A percentile compares a stretch with the other conserved stretches of the same genome.
These are phyloP conservation scores for Phytophthora quininea DNA, from an alignment of 352 stramenopile genomes.

Conservation along the genomic window DNA sequence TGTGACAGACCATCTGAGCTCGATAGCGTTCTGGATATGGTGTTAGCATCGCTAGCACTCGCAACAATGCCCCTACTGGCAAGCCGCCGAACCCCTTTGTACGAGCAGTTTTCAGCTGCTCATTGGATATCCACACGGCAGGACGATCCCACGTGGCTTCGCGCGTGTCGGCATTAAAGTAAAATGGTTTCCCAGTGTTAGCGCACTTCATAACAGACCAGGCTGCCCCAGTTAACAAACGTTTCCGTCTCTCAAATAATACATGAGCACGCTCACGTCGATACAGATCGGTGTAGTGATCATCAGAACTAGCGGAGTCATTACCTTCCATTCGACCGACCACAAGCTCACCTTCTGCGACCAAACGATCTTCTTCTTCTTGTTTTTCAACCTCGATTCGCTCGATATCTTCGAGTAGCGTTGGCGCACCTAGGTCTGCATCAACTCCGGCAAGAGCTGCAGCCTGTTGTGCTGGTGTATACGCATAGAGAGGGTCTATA, in stretches of 20 bases:
- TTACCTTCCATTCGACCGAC: slow-evolving; percentile 46
- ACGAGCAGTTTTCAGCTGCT: slow-evolving; percentile 77
- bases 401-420: slow-evolving; percentile 59
- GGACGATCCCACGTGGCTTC: slow-evolving; percentile 95
- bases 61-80: slow-evolving; percentile 70
- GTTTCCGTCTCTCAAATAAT: slow-evolving; percentile 56
- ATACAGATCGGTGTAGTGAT: slow-evolving; percentile 56
- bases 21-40: slow-evolving; percentile 63
- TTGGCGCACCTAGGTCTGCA: slow-evolving; percentile 16
- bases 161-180: slow-evolving; percentile 93
- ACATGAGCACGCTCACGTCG: slow-evolving; percentile 65
- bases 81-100: slow-evolving; percentile 81
- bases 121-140: slow-evolving; percentile 85
- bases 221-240: slow-evolving; percentile 59
- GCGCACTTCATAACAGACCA: slow-evolving; percentile 70
- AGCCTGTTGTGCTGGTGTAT: slow-evolving; percentile 46
- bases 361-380: slow-evolving; percentile 59
- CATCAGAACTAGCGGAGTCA: slow-evolving; percentile 15
- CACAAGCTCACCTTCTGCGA: slow-evolving; percentile 77
- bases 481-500: slow-evolving; percentile 87
- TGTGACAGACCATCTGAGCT: slow-evolving; percentile 56
- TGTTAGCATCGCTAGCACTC: slow-evolving; percentile 87
- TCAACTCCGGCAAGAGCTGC: slow-evolving; percentile 34
- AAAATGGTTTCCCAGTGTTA: slow-evolving; percentile 88
- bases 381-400: slow-evolving; percentile 68